A percentile compares a stretch with the other conserved stretches of the same genome.
Conservation (phyloP, 1,139 yeast genomes). For the Tardiomyces depauwii region DNA sequence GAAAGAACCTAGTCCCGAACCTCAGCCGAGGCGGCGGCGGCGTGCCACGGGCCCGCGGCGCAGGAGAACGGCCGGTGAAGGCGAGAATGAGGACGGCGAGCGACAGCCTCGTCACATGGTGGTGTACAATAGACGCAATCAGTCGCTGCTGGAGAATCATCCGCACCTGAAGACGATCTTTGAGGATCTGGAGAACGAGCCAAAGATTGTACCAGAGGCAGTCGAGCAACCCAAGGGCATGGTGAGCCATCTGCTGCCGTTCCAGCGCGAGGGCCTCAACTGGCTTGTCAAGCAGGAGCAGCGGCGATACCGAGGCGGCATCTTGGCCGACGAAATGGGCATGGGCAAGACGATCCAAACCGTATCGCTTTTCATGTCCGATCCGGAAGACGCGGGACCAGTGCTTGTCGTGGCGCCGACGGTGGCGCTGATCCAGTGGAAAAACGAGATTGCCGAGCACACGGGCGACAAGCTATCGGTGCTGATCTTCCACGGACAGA, state of each 20-base stretch:
- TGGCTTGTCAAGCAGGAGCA: slow-evolving; percentile 84
- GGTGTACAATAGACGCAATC: not conserved
- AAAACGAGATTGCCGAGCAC: slow-evolving; percentile 77
- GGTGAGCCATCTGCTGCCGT: slow-evolving; percentile 66
- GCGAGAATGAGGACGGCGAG: not conserved
- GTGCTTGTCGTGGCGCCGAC: slow-evolving; percentile 93
- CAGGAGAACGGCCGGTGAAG: no score
- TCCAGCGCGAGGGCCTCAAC: slow-evolving; percentile 84
- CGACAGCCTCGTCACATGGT: not conserved
- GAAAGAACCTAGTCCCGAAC: not conserved
- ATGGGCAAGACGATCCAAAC: slow-evolving; percentile 98
- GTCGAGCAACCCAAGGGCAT: slow-evolving; percentile 74
- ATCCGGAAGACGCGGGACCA: slow-evolving; percentile 41
- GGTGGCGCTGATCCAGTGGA: slow-evolving; percentile 97
- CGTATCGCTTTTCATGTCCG: slow-evolving; percentile 72
- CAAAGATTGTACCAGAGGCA: slow-evolving; percentile 41
- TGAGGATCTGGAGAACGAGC: slow-evolving; percentile 43
- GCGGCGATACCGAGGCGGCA: slow-evolving; percentile 73
- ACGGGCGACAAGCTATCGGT: slow-evolving; percentile 60
- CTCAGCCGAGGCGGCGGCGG: not conserved
- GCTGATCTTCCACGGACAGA: slow-evolving; percentile 75
- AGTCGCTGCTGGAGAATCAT: slow-evolving; percentile 50
- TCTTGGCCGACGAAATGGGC: slow-evolving; percentile 99
- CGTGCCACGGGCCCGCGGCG: no score
- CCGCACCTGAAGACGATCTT: slow-evolving; percentile 70